These are phyloP conservation scores for Fusarium begoniae DNA, from an alignment of 2,329 filamentous ascomycete genomes.

Conservation along the genomic window DNA sequence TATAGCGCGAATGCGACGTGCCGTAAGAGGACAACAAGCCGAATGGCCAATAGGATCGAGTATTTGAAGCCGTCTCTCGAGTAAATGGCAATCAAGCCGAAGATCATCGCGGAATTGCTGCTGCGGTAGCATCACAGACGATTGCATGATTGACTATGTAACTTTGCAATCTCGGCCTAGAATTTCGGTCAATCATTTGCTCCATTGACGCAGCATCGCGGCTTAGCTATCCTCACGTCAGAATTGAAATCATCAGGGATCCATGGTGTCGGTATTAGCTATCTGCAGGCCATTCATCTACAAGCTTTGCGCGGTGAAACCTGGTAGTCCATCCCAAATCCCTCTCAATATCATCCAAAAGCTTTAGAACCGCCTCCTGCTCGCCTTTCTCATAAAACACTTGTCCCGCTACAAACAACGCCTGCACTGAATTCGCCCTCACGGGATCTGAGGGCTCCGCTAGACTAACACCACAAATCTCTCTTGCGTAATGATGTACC, in stretches of 20 bases:
- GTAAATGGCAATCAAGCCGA: background rate
- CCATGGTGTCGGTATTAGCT: too few relatives aligned
- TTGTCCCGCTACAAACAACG: slow-evolving; percentile 37
- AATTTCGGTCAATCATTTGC: too few relatives aligned
- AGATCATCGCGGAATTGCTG: background rate
- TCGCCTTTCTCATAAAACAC: slow-evolving; percentile 59
- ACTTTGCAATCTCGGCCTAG: background rate
- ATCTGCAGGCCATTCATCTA: slow-evolving; percentile 29
- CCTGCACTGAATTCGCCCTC: slow-evolving; percentile 34
- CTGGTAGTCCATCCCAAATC: slow-evolving; percentile 70
- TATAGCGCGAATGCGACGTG: background rate
- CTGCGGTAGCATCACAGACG: background rate
- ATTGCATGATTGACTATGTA: background rate
- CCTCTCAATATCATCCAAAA: slow-evolving; percentile 67
- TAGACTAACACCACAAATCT: slow-evolving; percentile 36
- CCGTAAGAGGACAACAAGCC: slow-evolving; percentile 2
- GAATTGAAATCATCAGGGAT: too few relatives aligned
- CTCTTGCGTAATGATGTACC: slow-evolving; percentile 24
- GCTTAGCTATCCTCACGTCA: background rate
- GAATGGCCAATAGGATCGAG: background rate
- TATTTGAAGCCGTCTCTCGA: background rate
- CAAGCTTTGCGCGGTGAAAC: slow-evolving; percentile 29
- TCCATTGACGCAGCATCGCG: background rate
- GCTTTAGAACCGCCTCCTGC: slow-evolving; percentile 61
- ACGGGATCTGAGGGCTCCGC: slow-evolving; percentile 31